A percentile compares a stretch with the other conserved stretches of the same genome.
Conservation (phyloP, 805 yeast species). For the Kodamaea hsintzibuensis region DNA sequence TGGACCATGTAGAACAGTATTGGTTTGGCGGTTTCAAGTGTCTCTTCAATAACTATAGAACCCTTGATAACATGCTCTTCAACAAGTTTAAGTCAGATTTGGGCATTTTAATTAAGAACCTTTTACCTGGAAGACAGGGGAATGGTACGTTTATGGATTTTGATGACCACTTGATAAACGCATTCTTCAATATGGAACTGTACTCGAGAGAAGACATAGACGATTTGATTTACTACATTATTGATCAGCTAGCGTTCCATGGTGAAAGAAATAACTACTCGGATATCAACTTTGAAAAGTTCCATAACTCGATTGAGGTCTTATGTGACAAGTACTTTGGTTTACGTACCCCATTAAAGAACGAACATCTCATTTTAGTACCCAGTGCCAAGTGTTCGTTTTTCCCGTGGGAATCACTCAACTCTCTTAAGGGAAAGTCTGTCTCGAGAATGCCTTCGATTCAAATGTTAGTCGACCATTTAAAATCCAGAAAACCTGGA, state of each 20-base stretch:
- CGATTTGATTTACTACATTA: slow-evolving; percentile 61
- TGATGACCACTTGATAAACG: slow-evolving; percentile 20
- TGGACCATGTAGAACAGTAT: slow-evolving; percentile 55
- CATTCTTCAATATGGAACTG: slow-evolving; percentile 19
- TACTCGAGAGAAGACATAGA: slow-evolving; percentile 44
- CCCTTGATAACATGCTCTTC: slow-evolving; percentile 16
- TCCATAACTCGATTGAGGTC: slow-evolving; percentile 53
- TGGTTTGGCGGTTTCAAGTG: slow-evolving; percentile 84
- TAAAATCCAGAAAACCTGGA: slow-evolving; percentile 16
- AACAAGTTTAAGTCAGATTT: slow-evolving; percentile 22
- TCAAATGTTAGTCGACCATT: slow-evolving; percentile 40
- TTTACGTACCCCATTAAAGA: slow-evolving; percentile 8
- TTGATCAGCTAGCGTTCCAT: slow-evolving; percentile 60
- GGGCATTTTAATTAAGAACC: slow-evolving; percentile 13
- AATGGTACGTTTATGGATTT: slow-evolving; percentile 11
- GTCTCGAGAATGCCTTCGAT: slow-evolving; percentile 76
- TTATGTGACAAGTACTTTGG: slow-evolving; percentile 32
- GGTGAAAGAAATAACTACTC: slow-evolving; percentile 69
- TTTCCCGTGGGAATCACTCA: slow-evolving; percentile 90
- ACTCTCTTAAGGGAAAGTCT: slow-evolving; percentile 52
- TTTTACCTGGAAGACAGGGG: slow-evolving; percentile 15
- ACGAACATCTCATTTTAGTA: slow-evolving; percentile 65
- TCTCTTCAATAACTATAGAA: slow-evolving; percentile 45
- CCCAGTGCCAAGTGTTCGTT: slow-evolving; percentile 64
- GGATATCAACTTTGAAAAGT: slow-evolving; percentile 58